A percentile compares a stretch with the other conserved stretches of the same genome.
phyloP scores from a whole-genome alignment of 495 filamentous ascomycete species.

The Xylaria acuta region DNA sequence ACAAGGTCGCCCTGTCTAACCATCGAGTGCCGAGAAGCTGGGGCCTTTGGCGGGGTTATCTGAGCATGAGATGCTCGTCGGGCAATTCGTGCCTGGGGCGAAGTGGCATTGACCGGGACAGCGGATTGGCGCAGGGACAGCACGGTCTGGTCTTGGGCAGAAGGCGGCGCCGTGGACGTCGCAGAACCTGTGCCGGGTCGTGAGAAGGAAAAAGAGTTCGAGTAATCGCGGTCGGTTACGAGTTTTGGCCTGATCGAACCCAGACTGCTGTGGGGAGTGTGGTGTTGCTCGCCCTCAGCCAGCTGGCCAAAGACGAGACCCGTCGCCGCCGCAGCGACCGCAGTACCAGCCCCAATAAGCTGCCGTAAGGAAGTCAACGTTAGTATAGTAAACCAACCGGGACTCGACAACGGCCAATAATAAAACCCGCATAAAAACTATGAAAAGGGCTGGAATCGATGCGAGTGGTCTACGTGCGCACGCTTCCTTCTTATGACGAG shows the following conservation, averaged over 20 bases:
- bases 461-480: neutral
- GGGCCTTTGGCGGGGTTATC: conserved; percentile 41
- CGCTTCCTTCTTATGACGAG: neutral
- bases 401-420: neutral
- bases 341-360: conserved; percentile 65
- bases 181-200: conserved; percentile 48
- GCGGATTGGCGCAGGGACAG: conserved; percentile 21
- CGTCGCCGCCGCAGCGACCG: conserved; percentile 64
- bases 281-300: conserved; percentile 28
- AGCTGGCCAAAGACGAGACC: conserved; percentile 61
- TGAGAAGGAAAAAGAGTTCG: conserved; percentile 44
- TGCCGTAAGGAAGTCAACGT: conserved; percentile 38
- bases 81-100: conserved; percentile 36
- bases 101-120: conserved; percentile 37
- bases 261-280: conserved; percentile 26
- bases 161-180: conserved; percentile 35
- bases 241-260: conserved; percentile 53
- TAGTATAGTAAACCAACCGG: conserved; percentile 20
- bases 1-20: conserved; percentile 45
- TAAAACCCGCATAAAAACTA: neutral
- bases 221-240: conserved; percentile 47
- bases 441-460: neutral
- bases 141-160: conserved; percentile 18
- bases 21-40: conserved; percentile 52
- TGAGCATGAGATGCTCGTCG: conserved; percentile 45